Base-by-base conservation (phyloP, 1,284 basidiomycete genomes). In the Leccinum solheimii region DNA sequence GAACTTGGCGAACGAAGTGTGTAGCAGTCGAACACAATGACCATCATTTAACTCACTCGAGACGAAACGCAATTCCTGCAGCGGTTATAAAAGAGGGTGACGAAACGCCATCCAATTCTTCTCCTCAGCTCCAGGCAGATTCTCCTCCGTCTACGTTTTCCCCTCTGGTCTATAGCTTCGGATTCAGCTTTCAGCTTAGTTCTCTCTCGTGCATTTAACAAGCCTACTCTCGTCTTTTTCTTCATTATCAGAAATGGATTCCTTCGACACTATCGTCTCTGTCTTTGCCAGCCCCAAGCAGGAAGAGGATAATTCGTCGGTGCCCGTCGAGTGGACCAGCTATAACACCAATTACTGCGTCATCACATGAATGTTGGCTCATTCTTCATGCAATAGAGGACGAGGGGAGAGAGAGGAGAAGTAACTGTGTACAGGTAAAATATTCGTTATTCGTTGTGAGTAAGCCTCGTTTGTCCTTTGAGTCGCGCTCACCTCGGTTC, bases 391-490 rank as follows among this genome's bases (percentile, higher is more conserved):
- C 56, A 16, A 34, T 36, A 48, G 23, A 49, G 48, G 23, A 23
- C 2, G 13, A 49, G 6, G n/a, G 9, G 43, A 21, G 6, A 21
- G 43, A 7, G 38, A 62, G 26, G 36, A n/a, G 38, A 38, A 8
- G 43, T 9, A 34, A 26, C 36, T n/a, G 16, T 48, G 19, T 10
- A 64, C 13, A 30, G 36, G 19, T 38, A 59, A 30, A 62, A 60
- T 38, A 21, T 68, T 68, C 54, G 59, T 50, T 38, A 26, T 68
- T 68, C 54, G 61, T 73, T 66, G 69, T 71, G 63, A 72, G 72
- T 62, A 36, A 16, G 19, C 11, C 9, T n/a, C 11, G 14, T 38
- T 45, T 3, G 50, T 30, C 19, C 27, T 26, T 45, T 4, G 16
- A 45, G 13, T 21, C 19, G 11, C 19, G 11, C 68, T 71, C 23